Evolutionary conservation across 805 yeast species (phyloP).

Genomic region (Kodamaea laetipori): DNA sequence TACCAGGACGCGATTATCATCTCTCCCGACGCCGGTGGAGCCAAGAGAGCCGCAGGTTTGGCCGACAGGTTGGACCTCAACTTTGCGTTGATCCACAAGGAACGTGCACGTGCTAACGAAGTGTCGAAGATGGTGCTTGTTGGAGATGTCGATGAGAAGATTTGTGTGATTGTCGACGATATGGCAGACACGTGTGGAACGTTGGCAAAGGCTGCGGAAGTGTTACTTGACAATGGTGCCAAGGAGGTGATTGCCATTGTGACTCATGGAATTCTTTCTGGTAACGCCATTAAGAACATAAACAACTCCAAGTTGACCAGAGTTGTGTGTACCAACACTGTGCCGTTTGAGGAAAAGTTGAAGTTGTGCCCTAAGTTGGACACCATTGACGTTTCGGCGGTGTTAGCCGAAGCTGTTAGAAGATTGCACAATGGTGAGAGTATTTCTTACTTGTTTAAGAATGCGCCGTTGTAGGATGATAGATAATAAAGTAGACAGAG

Average conservation of each 20-base stretch:
- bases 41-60: constrained; percentile 82
- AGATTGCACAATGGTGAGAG: constrained; percentile 88
- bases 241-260: constrained; percentile 77
- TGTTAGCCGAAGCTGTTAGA: constrained; percentile 79
- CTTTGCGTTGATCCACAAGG: constrained; percentile 84
- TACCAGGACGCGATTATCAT: constrained; percentile 68
- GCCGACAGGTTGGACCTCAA: constrained; percentile 79
- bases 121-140: constrained; percentile 83
- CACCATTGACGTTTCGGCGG: constrained; percentile 69
- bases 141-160: constrained; percentile 77
- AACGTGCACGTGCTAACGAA: constrained; percentile 80
- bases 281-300: constrained; percentile 70
- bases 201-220: constrained; percentile 78
- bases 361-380: constrained; percentile 62
- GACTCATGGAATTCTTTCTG: constrained; percentile 78
- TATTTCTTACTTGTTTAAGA: constrained; percentile 73
- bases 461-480: constrained; percentile 59
- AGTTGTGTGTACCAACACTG: constrained; percentile 79
- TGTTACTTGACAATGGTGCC: constrained; percentile 67
- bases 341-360: constrained; percentile 70
- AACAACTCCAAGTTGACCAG: constrained; percentile 66
- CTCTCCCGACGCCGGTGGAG: constrained; percentile 91
- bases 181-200: constrained; percentile 94
- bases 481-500: too few species aligned
- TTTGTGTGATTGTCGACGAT: constrained; percentile 80